Conservation (phyloP, 176 grass and related monocot species). For the Areca catechu region DNA sequence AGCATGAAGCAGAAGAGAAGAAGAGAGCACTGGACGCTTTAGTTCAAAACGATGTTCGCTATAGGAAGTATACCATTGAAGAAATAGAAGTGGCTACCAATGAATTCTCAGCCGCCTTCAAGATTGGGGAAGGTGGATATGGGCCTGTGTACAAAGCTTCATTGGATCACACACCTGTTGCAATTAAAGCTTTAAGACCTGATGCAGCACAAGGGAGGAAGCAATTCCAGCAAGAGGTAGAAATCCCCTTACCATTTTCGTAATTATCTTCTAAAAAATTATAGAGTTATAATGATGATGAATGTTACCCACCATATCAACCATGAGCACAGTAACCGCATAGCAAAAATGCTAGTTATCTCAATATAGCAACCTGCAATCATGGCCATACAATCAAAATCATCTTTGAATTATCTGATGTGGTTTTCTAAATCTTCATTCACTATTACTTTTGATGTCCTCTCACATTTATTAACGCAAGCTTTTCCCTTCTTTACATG, state of each 20-base stretch:
- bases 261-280: too few relatives aligned
- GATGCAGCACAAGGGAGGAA: constrained; percentile 81
- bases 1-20: constrained; percentile 50
- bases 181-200: constrained; percentile 80
- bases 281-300: too few relatives aligned
- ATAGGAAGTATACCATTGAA: constrained; percentile 85
- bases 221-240: constrained; percentile 99
- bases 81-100: constrained; percentile 77
- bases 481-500: too few relatives aligned
- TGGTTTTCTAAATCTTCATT: too few relatives aligned
- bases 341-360: too few relatives aligned
- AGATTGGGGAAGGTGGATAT: constrained; percentile 96
- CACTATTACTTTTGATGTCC: too few relatives aligned
- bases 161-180: constrained; percentile 80
- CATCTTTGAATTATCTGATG: too few relatives aligned
- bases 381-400: too few relatives aligned
- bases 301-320: too few relatives aligned
- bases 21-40: constrained; percentile 45
- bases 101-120: constrained; percentile 52
- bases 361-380: too few relatives aligned
- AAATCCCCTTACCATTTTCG: neutral
- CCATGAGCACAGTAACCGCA: too few relatives aligned
- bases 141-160: constrained; percentile 78
- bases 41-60: constrained; percentile 39
- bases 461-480: too few relatives aligned